A percentile compares a stretch with the other conserved stretches of the same genome.
phyloP scores from a whole-genome alignment of 2,329 filamentous ascomycete genomes.

The Claviceps sp. region DNA sequence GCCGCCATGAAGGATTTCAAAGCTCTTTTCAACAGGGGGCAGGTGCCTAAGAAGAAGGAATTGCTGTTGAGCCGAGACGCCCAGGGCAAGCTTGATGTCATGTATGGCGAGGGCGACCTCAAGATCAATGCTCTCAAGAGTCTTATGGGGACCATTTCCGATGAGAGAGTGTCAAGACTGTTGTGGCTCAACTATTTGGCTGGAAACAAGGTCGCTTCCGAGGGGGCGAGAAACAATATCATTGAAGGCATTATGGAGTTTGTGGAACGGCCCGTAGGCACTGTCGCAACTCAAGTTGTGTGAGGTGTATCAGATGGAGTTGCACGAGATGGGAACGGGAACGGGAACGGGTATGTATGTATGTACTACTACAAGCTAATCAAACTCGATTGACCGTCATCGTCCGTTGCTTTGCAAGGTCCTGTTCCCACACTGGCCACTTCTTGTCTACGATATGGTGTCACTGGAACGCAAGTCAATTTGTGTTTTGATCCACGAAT shows the following conservation, averaged over 20 bases:
- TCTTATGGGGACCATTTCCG: conserved; percentile 55
- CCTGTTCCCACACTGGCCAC: too few relatives aligned
- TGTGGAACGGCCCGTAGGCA: conserved; percentile 77
- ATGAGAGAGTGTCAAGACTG: conserved; percentile 68
- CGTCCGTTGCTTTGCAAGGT: too few relatives aligned
- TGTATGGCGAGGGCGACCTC: conserved; percentile 50
- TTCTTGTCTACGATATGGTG: not conserved
- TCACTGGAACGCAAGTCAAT: not conserved
- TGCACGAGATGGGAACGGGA: not conserved
- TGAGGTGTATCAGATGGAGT: conserved; percentile 9
- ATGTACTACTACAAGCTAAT: not conserved
- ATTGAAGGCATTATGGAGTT: conserved; percentile 81
- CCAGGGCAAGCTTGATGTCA: conserved; percentile 51
- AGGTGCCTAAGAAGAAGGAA: conserved; percentile 67
- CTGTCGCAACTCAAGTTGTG: conserved; percentile 66
- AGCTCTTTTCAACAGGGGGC: conserved; percentile 64
- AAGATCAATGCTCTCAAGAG: conserved; percentile 29
- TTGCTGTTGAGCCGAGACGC: conserved; percentile 58
- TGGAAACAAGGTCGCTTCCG: conserved; percentile 76
- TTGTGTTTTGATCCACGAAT: not conserved
- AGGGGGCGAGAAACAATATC: conserved; percentile 65
- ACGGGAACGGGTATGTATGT: too few relatives aligned
- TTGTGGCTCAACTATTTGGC: conserved; percentile 86
- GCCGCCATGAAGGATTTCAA: conserved; percentile 65
- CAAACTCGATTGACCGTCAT: not conserved